Conservation (phyloP, 2,329 filamentous ascomycete genomes). For the Colletotrichum musae region DNA sequence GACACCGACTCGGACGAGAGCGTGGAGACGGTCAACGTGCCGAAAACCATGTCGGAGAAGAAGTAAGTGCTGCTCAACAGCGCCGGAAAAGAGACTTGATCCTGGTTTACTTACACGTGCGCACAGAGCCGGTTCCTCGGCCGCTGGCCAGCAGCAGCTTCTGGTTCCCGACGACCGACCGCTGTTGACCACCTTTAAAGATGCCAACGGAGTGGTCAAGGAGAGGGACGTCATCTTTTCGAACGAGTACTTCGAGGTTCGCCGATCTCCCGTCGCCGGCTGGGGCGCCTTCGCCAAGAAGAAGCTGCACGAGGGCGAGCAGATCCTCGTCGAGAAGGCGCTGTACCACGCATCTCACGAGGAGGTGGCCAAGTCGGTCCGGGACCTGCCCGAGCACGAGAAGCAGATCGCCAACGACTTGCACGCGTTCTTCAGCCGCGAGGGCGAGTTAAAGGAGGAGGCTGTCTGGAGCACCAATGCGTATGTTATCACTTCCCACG, state of each 20-base stretch:
- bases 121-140: too few species aligned
- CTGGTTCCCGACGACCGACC: background rate
- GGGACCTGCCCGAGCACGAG: slow-evolving; percentile 49
- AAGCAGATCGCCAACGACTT: slow-evolving; percentile 55
- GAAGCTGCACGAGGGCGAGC: slow-evolving; percentile 54
- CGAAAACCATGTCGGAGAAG: too few species aligned
- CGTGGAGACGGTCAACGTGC: background rate
- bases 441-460: slow-evolving; percentile 47
- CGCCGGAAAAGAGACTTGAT: too few species aligned
- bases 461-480: slow-evolving; percentile 63
- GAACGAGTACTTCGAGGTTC: slow-evolving; percentile 59
- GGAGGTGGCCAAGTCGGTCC: background rate
- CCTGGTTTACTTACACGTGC: too few species aligned
- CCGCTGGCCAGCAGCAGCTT: accelerated
- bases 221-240: slow-evolving; percentile 44
- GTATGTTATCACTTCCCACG: slow-evolving; percentile 51
- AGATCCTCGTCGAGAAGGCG: slow-evolving; percentile 62
- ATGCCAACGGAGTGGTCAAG: accelerated
- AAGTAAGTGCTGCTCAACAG: too few species aligned
- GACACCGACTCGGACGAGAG: background rate
- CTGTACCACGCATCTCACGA: slow-evolving; percentile 52
- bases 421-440: slow-evolving; percentile 49
- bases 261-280: slow-evolving; percentile 58
- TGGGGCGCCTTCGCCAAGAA: slow-evolving; percentile 62
- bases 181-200: background rate